Conservation (phyloP, 306 rosid species). For the Gynostemma pentaphyllum region DNA sequence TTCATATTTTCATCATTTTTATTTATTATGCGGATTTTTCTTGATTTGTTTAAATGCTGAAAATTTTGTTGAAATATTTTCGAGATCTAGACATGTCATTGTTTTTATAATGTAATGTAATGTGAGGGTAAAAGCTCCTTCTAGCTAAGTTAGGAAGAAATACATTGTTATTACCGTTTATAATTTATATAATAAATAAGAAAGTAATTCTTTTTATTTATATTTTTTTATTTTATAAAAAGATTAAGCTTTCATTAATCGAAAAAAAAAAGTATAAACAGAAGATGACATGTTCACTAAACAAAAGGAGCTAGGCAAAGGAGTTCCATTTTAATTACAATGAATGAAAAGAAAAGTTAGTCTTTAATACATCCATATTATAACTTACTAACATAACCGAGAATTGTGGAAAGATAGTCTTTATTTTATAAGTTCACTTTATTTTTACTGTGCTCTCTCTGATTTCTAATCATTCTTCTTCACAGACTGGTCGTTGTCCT, state of each 20-base stretch:
- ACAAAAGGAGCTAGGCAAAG: no score
- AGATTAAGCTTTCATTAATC: no score
- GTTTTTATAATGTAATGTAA: background rate
- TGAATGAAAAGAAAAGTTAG: no score
- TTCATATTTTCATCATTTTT: constrained; percentile 19
- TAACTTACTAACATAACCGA: background rate
- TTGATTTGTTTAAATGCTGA: background rate
- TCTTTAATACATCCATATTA: background rate
- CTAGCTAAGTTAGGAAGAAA: background rate
- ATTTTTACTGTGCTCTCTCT: background rate
- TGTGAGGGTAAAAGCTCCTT: background rate
- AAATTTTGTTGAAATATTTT: background rate
- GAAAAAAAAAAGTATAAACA: no score
- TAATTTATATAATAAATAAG: no score
- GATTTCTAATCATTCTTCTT: background rate
- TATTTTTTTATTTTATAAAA: no score
- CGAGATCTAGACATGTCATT: background rate
- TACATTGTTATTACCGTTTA: no score
- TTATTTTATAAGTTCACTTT: background rate
- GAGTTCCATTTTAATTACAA: no score
- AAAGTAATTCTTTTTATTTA: no score
- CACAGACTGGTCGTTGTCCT: background rate
- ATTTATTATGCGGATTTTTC: background rate
- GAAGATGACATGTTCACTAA: no score
- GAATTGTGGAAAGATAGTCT: background rate